Evolutionary conservation across 164 flowering plant genomes (phyloP).

Genomic region (Kingdonia uniflora): DNA sequence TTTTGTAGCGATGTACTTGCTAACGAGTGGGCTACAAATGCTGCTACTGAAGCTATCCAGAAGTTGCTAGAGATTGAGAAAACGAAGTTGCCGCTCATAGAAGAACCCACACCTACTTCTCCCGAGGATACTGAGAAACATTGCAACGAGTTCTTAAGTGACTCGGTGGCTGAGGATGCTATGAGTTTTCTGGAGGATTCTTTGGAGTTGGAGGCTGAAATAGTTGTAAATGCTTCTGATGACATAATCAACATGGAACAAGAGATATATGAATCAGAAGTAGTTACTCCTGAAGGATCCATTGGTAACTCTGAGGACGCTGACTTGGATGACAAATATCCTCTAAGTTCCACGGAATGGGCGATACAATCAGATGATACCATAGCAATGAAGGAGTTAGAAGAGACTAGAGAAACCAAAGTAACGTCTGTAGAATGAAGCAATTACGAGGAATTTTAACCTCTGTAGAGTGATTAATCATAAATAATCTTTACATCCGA

Average conservation of each 20-base stretch:
- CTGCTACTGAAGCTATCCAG: slow-evolving; percentile 30
- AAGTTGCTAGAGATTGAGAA: slow-evolving; percentile 32
- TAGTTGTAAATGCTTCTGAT: slow-evolving; percentile 3
- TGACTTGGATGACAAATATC: slow-evolving; percentile 1
- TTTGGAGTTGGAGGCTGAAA: slow-evolving; percentile 10
- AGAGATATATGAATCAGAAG: slow-evolving; percentile 3
- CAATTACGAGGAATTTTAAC: too few species aligned
- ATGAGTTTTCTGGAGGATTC: slow-evolving; percentile 10
- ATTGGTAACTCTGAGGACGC: slow-evolving; percentile 1
- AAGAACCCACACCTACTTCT: slow-evolving; percentile 4
- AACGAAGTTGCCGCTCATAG: slow-evolving; percentile 2
- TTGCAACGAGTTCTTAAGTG: slow-evolving; percentile 6
- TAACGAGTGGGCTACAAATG: slow-evolving; percentile 25
- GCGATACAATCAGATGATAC: slow-evolving; percentile 5
- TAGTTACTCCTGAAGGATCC: neutral
- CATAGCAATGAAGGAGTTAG: neutral
- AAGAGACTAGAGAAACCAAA: neutral
- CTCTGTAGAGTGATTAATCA: too few species aligned
- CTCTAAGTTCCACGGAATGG: neutral
- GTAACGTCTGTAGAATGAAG: neutral
- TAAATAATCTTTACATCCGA: too few species aligned
- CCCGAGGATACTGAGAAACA: slow-evolving; percentile 7
- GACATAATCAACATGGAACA: slow-evolving; percentile 5
- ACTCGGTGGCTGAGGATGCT: slow-evolving; percentile 8
- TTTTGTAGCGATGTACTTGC: slow-evolving; percentile 23